Evolutionary conservation across 2,329 filamentous ascomycete genomes (phyloP), one percentile per base, ranked within the genome.

Genomic region (Fusarium sublunatum): DNA sequence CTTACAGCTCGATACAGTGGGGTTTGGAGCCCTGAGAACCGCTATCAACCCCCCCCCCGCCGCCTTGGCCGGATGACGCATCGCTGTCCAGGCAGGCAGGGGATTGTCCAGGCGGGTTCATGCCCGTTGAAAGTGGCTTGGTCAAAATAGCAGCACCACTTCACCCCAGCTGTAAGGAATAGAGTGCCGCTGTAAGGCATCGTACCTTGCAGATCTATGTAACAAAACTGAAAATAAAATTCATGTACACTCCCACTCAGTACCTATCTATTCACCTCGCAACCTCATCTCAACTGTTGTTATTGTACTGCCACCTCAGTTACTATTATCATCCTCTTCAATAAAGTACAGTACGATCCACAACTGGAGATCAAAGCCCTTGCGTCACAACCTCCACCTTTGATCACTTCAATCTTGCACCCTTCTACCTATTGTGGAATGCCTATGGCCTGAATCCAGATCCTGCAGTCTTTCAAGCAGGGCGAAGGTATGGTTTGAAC

Each of bases 301-400:
- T 25, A 32, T 44, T 58, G 31, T 34, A 48, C 35, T 34, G 36
- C 13, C 13, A 57, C 28, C 34, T 25, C 28, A 26, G 31, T 53
- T 6, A 28, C 25, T 39, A 42, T 47, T n/a, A 25, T 62, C 36
- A 25, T 38, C 40, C 42, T 31, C 28, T 34, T 61, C 31, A 35
- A 43, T 19, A 35, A 6, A 34, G 31, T 11, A 19, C 31, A 40
- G 47, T 32, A 55, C 42, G 48, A 43, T 67, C 63, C 63, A 65
- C 63, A 56, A 60, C 42, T 46, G 42, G 48, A 54, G 40, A 53
- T 43, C 55, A 43, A 60, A 61, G 51, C 47, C 59, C 48, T 63
- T 67, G 63, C 63, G 64, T 66, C 64, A 64, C 59, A 64, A 38
- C 58, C 62, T 60, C 62, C 62, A 66, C 62, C 57, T 29, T 38